Evolutionary conservation across 78 protist genomes (phyloP).

Genomic region (Dictyostelium brefeldianum): DNA sequence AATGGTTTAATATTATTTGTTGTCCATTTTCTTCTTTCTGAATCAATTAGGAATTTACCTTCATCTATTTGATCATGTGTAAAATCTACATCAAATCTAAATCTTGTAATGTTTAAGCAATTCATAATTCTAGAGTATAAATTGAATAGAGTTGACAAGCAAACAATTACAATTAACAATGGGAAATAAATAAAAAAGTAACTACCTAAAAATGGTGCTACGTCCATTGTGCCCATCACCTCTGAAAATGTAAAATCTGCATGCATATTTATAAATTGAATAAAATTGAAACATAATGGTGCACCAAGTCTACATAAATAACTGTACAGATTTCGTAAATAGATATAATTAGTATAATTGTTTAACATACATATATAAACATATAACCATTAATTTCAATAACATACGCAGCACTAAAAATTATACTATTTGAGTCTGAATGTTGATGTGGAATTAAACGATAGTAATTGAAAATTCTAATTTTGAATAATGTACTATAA

Average conservation of each 20-base stretch:
- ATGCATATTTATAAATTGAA: slow-evolving; percentile 30
- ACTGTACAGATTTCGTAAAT: no score
- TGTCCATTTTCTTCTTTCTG: slow-evolving; percentile 38
- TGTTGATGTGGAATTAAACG: slow-evolving; percentile 75
- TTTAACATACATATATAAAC: not conserved
- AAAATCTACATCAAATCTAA: slow-evolving; percentile 69
- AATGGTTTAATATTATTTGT: slow-evolving; percentile 9
- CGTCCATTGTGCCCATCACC: slow-evolving; percentile 58
- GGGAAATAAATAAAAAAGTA: slow-evolving; percentile 82
- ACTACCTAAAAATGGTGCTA: slow-evolving; percentile 69
- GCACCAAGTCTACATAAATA: slow-evolving; percentile 80
- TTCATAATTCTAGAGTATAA: slow-evolving; percentile 60
- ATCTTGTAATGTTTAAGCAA: slow-evolving; percentile 35
- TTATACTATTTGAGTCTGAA: slow-evolving; percentile 62
- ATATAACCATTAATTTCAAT: no score
- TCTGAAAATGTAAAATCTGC: slow-evolving; percentile 29
- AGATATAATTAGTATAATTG: not conserved
- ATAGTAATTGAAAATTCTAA: slow-evolving; percentile 76
- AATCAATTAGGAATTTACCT: slow-evolving; percentile 43
- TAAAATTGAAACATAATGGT: slow-evolving; percentile 78
- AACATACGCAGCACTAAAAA: slow-evolving; percentile 79
- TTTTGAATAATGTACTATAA: slow-evolving; percentile 63
- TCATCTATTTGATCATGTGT: slow-evolving; percentile 71
- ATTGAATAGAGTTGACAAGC: slow-evolving; percentile 60
- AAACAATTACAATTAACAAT: slow-evolving; percentile 69